These are phyloP conservation scores for Exsudoporus floridanus DNA, from an alignment of 1,284 basidiomycete species.

Conservation along the genomic window DNA sequence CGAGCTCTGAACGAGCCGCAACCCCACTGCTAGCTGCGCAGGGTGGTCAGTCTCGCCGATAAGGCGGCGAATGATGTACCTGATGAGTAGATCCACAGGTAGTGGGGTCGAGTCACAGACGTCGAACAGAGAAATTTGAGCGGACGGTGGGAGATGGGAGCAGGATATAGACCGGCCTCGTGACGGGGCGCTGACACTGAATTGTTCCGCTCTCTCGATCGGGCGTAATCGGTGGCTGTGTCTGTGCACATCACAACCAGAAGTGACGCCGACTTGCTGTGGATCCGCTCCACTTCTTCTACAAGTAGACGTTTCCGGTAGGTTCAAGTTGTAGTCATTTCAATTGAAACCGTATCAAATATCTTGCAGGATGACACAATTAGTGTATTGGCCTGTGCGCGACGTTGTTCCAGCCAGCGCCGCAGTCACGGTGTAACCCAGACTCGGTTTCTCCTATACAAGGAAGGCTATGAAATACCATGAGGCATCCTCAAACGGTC, in stretches of 20 bases:
- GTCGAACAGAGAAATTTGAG: conserved; percentile 2
- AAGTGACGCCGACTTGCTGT: background rate
- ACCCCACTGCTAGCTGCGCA: background rate
- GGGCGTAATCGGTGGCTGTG: conserved; percentile 31
- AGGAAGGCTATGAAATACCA: conserved; percentile 19
- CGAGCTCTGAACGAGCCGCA: background rate
- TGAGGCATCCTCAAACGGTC: background rate
- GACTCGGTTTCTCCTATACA: background rate
- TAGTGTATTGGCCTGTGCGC: background rate
- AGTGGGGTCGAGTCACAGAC: conserved; percentile 16
- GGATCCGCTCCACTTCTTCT: background rate
- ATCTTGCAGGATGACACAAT: background rate
- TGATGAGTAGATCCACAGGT: conserved; percentile 13
- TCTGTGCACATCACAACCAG: background rate
- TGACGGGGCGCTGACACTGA: background rate
- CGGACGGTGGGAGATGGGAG: conserved; percentile 17
- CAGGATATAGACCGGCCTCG: conserved; percentile 13
- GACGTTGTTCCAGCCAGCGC: background rate
- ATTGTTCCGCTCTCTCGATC: conserved; percentile 3
- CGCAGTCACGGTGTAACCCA: background rate
- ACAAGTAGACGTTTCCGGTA: background rate
- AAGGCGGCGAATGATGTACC: background rate
- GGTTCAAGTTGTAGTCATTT: background rate
- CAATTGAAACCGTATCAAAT: background rate
- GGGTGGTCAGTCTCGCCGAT: background rate